These are phyloP conservation scores for Leccinum disarticulatum DNA, from an alignment of 768 basidiomycete genomes.

Conservation along the genomic window DNA sequence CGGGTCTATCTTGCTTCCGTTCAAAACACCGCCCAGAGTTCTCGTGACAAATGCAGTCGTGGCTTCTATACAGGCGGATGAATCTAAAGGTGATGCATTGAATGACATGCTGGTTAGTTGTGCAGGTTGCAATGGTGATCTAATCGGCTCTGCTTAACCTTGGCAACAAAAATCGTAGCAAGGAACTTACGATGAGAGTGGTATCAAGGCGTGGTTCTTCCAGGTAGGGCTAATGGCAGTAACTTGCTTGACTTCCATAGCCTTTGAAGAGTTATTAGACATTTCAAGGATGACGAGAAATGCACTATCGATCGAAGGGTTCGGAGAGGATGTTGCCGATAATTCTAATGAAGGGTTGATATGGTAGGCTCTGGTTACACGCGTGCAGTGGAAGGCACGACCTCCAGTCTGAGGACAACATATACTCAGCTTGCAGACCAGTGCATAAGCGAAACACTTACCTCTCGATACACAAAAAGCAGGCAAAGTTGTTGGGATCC, in stretches of 20 bases:
- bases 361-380: conserved; percentile 54
- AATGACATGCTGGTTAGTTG: conserved; percentile 51
- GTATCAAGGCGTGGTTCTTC: conserved; percentile 47
- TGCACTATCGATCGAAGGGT: conserved; percentile 44
- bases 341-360: conserved; percentile 61
- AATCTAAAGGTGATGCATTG: conserved; percentile 40
- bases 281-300: conserved; percentile 58
- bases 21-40: conserved; percentile 51
- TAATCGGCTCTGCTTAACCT: conserved; percentile 26
- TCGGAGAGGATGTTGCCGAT: conserved; percentile 51
- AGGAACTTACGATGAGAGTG: conserved; percentile 43
- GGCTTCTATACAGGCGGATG: conserved; percentile 38
- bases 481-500: conserved; percentile 55
- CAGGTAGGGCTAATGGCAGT: conserved; percentile 69
- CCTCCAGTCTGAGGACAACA: conserved; percentile 41
- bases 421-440: conserved; percentile 3
- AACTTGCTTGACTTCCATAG: conserved; percentile 55
- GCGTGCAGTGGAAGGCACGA: conserved; percentile 55
- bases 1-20: conserved; percentile 41
- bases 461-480: conserved; percentile 69
- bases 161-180: neutral
- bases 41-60: conserved; percentile 50
- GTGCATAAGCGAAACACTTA: conserved; percentile 23
- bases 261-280: conserved; percentile 45
- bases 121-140: conserved; percentile 43